Percentiles rank a stretch among this genome's conserved stretches.
These are phyloP conservation scores for Suillus subaureus DNA, from an alignment of 768 basidiomycete genomes.

Conservation along the genomic window DNA sequence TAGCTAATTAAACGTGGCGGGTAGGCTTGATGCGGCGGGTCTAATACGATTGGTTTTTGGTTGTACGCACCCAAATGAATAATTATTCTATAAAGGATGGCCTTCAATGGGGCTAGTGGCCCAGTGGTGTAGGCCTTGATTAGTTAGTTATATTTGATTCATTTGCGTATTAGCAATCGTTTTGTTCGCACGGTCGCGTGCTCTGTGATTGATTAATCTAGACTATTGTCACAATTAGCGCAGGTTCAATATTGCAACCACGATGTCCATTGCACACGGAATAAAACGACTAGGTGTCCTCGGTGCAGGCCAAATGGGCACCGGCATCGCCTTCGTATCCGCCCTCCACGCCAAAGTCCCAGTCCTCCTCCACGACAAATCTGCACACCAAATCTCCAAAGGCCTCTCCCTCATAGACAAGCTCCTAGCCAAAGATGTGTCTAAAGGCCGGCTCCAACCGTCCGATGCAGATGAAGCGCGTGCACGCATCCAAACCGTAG, in stretches of 20 bases:
- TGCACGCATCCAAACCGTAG: conserved; percentile 63
- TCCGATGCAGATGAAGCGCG: conserved; percentile 75
- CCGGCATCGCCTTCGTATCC: conserved; percentile 88
- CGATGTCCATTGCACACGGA: conserved; percentile 67
- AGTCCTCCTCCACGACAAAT: conserved; percentile 84
- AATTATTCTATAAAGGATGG: no score
- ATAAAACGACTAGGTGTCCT: conserved; percentile 77
- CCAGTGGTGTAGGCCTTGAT: no score
- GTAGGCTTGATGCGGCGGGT: no score
- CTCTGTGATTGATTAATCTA: no score
- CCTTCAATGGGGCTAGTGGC: no score
- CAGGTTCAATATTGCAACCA: not conserved
- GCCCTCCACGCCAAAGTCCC: conserved; percentile 85
- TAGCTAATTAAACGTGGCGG: no score
- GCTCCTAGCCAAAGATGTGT: conserved; percentile 86
- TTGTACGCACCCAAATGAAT: no score
- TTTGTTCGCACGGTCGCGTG: no score
- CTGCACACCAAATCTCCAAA: conserved; percentile 69
- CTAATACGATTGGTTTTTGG: no score
- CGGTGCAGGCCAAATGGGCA: conserved; percentile 88
- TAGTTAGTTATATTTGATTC: no score
- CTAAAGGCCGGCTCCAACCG: conserved; percentile 73
- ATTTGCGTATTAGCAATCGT: no score
- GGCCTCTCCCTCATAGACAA: conserved; percentile 77
- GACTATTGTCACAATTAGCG: no score